phyloP scores from a whole-genome alignment of 371 early-diverging fungal species.

The Encephalitozoon hellem region DNA sequence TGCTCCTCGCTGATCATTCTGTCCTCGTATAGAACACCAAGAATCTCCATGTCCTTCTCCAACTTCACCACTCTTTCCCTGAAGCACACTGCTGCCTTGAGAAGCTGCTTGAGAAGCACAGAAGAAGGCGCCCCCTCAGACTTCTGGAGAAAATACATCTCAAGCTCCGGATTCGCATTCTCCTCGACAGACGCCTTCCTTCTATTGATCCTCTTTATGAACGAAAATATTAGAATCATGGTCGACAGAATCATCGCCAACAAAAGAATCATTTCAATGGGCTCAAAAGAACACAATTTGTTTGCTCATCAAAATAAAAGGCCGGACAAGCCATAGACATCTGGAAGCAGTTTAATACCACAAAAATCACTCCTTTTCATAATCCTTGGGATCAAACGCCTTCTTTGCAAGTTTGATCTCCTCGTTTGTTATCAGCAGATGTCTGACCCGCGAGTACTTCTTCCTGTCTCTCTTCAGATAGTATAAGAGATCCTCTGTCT shows the following conservation, averaged over 20 bases:
- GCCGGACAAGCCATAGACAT: background rate
- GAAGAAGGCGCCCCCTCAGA: background rate
- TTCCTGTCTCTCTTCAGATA: constrained; percentile 79
- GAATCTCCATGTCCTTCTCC: constrained; percentile 25
- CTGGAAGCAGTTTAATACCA: background rate
- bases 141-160: background rate
- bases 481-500: constrained; percentile 81
- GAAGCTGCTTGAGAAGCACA: background rate
- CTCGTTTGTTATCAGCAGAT: constrained; percentile 79
- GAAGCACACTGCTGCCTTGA: background rate
- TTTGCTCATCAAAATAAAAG: background rate
- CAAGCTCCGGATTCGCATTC: constrained; percentile 2
- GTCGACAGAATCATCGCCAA: background rate
- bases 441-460: constrained; percentile 85
- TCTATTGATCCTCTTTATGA: background rate
- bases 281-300: background rate
- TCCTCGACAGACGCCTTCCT: background rate
- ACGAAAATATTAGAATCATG: background rate
- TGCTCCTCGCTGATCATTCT: constrained; percentile 30
- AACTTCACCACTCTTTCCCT: background rate
- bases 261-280: constrained; percentile 6
- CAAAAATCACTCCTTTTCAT: constrained; percentile 56
- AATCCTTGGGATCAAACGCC: constrained; percentile 58
- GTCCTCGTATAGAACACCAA: constrained; percentile 5
- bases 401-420: constrained; percentile 76